Evolutionary conservation across 2,329 filamentous ascomycete species (phyloP).

Genomic region (Neonectria hederae): DNA sequence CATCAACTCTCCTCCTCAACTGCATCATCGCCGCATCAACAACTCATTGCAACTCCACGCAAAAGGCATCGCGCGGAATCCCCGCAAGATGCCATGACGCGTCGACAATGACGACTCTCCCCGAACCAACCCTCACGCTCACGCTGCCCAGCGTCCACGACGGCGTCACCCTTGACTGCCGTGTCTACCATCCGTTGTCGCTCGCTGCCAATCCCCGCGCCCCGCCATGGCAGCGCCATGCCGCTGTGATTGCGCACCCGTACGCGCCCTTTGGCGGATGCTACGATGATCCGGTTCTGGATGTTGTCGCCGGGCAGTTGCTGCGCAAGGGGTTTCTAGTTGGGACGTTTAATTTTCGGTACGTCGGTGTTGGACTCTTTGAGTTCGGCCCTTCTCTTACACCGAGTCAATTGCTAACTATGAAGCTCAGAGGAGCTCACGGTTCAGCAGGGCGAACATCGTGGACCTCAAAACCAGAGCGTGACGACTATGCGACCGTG

Average conservation of each 20-base stretch:
- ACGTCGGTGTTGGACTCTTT: conserved; percentile 31
- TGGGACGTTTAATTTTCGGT: conserved; percentile 93
- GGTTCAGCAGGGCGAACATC: conserved; percentile 81
- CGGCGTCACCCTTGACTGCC: conserved; percentile 77
- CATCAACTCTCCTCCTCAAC: not conserved
- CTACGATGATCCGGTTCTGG: conserved; percentile 84
- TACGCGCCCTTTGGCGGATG: conserved; percentile 88
- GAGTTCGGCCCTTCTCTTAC: not conserved
- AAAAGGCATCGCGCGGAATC: not conserved
- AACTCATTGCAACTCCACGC: not conserved
- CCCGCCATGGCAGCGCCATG: conserved; percentile 58
- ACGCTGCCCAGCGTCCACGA: conserved; percentile 88
- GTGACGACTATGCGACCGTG: conserved; percentile 83
- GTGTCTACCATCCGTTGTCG: conserved; percentile 77
- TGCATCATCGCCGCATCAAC: not conserved
- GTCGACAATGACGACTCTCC: conserved; percentile 61
- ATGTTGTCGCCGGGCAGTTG: conserved; percentile 70
- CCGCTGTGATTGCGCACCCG: conserved; percentile 82
- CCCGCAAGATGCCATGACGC: conserved; percentile 30
- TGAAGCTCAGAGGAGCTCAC: conserved; percentile 72
- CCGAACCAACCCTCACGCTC: conserved; percentile 70
- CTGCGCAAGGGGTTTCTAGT: conserved; percentile 79
- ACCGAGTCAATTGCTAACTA: conserved; percentile 24
- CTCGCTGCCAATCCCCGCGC: conserved; percentile 47
- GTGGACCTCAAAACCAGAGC: conserved; percentile 86